Base-by-base conservation (phyloP, 176 grass and related monocot species). In the Triticum dicoccoides region DNA sequence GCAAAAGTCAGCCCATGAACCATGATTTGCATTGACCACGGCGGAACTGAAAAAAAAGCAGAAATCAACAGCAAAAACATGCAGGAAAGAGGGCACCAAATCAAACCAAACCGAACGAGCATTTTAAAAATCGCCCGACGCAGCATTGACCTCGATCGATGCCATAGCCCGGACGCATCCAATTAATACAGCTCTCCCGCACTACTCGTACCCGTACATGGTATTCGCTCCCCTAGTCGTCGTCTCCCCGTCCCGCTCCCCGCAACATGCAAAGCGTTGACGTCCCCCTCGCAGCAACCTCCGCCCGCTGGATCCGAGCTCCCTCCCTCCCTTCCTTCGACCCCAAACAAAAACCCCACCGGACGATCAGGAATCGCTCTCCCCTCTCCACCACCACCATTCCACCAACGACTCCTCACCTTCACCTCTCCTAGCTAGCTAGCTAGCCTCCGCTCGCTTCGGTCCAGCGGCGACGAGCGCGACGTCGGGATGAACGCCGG, bases 191-290 rank as follows among this genome's bases (percentile, higher is more conserved):
- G 12, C 47, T 42, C 79, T 86, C 45, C 30, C 67, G 63, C 15
- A 1, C 52, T 17, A 52, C 45, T 5, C 45, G 45, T 49, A 33
- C 41, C 39, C 18, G 29, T 58, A 35, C 56, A 34, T 63, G 14
- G 47, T 79, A 79, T 83, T 32, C 35, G 23, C 37, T 82, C 23
- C 47, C 11, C 21, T 65, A 9, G 30, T 51, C 56, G 30, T 51
- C 56, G 23, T 41, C 58, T 54, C 35, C 71, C 54, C 37, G 68
- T 77, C 68, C 15, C 65, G 49, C 51, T 15, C 87, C 34, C 56
- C 44, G 89, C 82, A 69, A 77, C 89, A 88, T 88, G 89, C 89
- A 87, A 67, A 88, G 85, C 85, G 89, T 91, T 91, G 89, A 91
- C 85, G 76, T 81, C 69, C 35, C 85, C 42, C 77, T 87, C 81